Percentiles rank a stretch among this genome's conserved stretches.
These are phyloP conservation scores for Zopfia rhizophila DNA, from an alignment of 2,329 filamentous ascomycete species.

Conservation along the genomic window DNA sequence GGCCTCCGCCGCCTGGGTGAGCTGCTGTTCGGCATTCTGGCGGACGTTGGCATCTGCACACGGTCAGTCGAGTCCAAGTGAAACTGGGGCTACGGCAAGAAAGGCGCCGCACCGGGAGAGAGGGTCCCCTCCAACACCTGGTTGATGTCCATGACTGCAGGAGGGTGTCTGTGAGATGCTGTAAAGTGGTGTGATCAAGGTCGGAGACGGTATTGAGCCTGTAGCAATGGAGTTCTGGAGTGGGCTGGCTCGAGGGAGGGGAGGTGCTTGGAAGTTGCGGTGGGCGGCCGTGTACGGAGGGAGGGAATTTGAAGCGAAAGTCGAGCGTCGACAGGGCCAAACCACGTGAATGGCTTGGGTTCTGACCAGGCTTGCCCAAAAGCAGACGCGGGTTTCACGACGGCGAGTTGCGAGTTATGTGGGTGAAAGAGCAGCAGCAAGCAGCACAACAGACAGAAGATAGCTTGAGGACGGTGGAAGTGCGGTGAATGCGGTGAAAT, in stretches of 20 bases:
- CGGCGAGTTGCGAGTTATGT: constrained; percentile 19
- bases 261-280: constrained; percentile 41
- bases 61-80: constrained; percentile 51
- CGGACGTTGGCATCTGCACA: constrained; percentile 84
- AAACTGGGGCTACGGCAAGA: constrained; percentile 27
- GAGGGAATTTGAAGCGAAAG: constrained; percentile 52
- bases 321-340: constrained; percentile 48
- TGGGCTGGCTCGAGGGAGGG: constrained; percentile 32
- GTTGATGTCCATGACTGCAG: constrained; percentile 90
- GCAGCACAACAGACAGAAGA: constrained; percentile 12
- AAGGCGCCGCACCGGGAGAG: constrained; percentile 78
- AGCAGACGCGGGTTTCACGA: constrained; percentile 19
- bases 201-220: constrained; percentile 23
- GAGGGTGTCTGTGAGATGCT: constrained; percentile 36
- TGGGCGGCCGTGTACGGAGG: constrained; percentile 45
- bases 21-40: constrained; percentile 92
- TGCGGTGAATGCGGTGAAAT: not conserved
- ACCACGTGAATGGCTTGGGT: constrained; percentile 51
- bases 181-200: constrained; percentile 33
- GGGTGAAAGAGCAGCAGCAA: constrained; percentile 8
- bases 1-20: constrained; percentile 88
- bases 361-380: constrained; percentile 38
- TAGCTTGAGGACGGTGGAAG: not conserved
- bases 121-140: constrained; percentile 97
- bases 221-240: constrained; percentile 41